Evolutionary conservation across 805 yeast species (phyloP), one percentile per base, ranked within the genome.

Genomic region (Allodekkera sacchari): DNA sequence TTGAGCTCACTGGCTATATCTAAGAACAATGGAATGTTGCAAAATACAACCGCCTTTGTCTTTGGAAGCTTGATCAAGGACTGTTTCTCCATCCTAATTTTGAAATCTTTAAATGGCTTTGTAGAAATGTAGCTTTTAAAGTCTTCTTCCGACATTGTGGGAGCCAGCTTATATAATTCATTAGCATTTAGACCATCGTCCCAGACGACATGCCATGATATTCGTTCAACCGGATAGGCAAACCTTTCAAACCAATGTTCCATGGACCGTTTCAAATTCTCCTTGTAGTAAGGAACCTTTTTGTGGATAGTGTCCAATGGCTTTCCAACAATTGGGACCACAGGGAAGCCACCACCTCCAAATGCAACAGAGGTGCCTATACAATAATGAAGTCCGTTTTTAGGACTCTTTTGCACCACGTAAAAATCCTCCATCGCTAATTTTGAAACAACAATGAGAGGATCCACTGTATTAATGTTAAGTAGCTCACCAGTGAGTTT

Each of bases 361-460:
- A 67, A 68, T 3, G 69, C 67, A 14, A 67, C 74, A 0, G 71
- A 69, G 2, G 69, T 69, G 1, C 71, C 74, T 25, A 63, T 66
- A 44, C 70, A 53, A 43, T 65, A 64, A 43, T 63, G 65, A 26
- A 40, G 27, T 0, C 61, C 66, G 21, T 53, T 43, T 0, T 58
- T 59, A n/a, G 22, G 18, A 35, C 58, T 54, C 33, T 62, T 57
- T 38, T 43, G 36, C 14, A 61, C 66, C 5, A 68, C 37, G 38
- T 65, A 68, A 35, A 64, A 64, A 45, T 68, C 74, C 41, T 68
- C 74, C 55, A 67, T 68, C 18, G 74, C 65, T 48, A 68, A 52
- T 31, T 59, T 66, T 6, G 69, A 55, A 12, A 61, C 66, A 33
- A 64, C 59, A 10, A 62, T 31, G 21, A 68, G 50, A 2, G 74